Percentiles rank a stretch among this genome's conserved stretches.
Evolutionary conservation across 805 yeast genomes (phyloP).

Genomic region (Ogataea nakhonphanomensis): DNA sequence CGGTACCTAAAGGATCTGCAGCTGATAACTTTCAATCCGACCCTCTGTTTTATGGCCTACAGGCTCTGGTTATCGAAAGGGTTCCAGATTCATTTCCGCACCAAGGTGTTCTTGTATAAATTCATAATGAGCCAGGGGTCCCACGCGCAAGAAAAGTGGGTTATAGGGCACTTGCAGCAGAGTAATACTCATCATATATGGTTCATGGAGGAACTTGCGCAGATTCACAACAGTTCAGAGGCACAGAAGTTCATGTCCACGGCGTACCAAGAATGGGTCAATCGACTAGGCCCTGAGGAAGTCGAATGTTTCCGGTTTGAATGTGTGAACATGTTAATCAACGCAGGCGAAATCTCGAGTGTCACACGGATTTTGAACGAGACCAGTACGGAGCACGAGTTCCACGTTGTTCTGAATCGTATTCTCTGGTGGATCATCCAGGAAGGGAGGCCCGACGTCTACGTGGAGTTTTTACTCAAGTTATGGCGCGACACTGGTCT

Average conservation of each 20-base stretch:
- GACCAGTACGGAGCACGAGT: conserved; percentile 7
- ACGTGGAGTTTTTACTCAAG: conserved; percentile 23
- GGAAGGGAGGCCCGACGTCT: conserved; percentile 20
- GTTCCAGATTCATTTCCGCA: conserved; percentile 14
- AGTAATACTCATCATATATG: conserved; percentile 15
- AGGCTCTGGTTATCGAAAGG: conserved; percentile 26
- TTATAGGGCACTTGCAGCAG: conserved; percentile 16
- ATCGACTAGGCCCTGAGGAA: conserved; percentile 8
- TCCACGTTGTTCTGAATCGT: conserved; percentile 9
- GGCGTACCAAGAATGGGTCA: conserved; percentile 5
- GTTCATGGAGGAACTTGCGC: conserved; percentile 14
- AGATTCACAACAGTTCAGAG: conserved; percentile 6
- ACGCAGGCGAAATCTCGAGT: conserved; percentile 14
- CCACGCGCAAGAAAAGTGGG: conserved; percentile 23
- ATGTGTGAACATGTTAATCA: conserved; percentile 20
- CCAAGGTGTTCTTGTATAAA: conserved; percentile 25
- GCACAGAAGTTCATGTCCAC: conserved; percentile 4
- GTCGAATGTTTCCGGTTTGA: conserved; percentile 6
- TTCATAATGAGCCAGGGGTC: conserved; percentile 19
- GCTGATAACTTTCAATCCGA: conserved; percentile 20
- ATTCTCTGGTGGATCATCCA: conserved; percentile 18
- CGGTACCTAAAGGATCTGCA: conserved; percentile 21
- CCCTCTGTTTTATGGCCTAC: conserved; percentile 25
- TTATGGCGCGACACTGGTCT: conserved; percentile 25
- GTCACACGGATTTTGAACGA: conserved; percentile 10